Percentiles rank a stretch among this genome's conserved stretches.
These are phyloP conservation scores for Lasiosphaeria hispida DNA, from an alignment of 495 filamentous ascomycete genomes.

Conservation along the genomic window DNA sequence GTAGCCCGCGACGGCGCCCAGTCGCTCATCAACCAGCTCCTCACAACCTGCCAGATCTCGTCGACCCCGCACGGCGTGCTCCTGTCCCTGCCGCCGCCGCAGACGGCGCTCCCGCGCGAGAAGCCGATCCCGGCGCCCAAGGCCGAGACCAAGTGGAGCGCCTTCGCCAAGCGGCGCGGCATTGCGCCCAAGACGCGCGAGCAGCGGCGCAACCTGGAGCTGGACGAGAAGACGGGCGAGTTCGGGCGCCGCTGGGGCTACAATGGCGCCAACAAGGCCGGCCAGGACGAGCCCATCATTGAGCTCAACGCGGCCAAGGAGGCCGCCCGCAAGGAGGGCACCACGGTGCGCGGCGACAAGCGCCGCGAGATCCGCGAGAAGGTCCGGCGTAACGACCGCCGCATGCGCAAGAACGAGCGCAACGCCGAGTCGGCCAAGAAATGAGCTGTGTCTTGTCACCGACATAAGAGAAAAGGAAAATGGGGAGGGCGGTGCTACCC, in stretches of 20 bases:
- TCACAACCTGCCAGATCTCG: slow-evolving; percentile 76
- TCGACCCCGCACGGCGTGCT: slow-evolving; percentile 66
- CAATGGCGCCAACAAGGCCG: slow-evolving; percentile 77
- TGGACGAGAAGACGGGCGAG: slow-evolving; percentile 79
- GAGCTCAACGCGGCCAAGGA: slow-evolving; percentile 82
- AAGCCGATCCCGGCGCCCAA: slow-evolving; percentile 83
- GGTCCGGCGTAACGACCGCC: slow-evolving; percentile 66
- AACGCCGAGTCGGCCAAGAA: slow-evolving; percentile 38
- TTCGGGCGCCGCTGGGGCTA: slow-evolving; percentile 95
- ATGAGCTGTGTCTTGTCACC: slow-evolving; percentile 11
- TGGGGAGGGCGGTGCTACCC: not conserved
- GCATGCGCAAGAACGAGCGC: slow-evolving; percentile 66
- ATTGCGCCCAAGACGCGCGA: slow-evolving; percentile 75
- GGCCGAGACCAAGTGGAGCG: slow-evolving; percentile 85
- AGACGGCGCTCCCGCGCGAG: slow-evolving; percentile 75
- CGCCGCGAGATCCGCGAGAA: slow-evolving; percentile 60
- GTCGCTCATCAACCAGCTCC: slow-evolving; percentile 73
- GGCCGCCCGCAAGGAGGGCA: slow-evolving; percentile 57
- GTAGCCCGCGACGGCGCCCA: slow-evolving; percentile 85
- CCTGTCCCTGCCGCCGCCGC: slow-evolving; percentile 66
- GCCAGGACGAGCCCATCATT: slow-evolving; percentile 67
- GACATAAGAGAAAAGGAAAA: not conserved
- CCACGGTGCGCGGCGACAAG: slow-evolving; percentile 59
- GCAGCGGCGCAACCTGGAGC: slow-evolving; percentile 66
- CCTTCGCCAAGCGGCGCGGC: slow-evolving; percentile 93